Base-by-base conservation (phyloP, 176 grass and related monocot species). In the Avena insularis region DNA sequence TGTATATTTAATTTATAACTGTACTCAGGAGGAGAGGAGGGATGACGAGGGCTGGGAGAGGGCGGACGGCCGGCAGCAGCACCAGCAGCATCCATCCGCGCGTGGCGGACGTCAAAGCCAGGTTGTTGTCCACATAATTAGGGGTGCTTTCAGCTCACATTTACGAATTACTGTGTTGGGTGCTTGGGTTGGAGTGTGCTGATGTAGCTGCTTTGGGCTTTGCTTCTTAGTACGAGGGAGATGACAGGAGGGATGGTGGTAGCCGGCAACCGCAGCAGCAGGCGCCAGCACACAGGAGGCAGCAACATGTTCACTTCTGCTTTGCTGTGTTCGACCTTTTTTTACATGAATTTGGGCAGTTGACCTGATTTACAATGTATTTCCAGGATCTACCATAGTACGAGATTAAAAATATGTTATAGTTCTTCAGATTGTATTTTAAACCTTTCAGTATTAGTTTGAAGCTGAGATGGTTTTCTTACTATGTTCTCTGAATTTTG, bases 281-380 rank as follows among this genome's bases (percentile, higher is more conserved):
- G 54, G 59, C 60, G 33, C 86, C 61, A 9, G 81, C 70, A 13
- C 9, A 71, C 82, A 62, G 82, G 60, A 77, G 63, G 82, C 90
- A 91, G 17, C 82, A 85, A 21, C 82, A 85, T 86, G 90, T 91
- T 90, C 78, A 54, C n/a, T 75, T 74, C 21, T 68, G 25, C 12
- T 45, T 50, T 74, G 29, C n/a, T 40, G 14, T 23, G 80, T 70
- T 83, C 2, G 3, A 59, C 2, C 20, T 84, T 23, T 29, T 68
- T 33, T 35, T 35, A 45, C 40, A 36, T 46, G 23, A 67, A 66
- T 23, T 14, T 70, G 69, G 47, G 40, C 21, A 80, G 38, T 74
- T 75, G 50, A 47, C 43, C 13, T 59, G 12, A 50, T 79, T 75
- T 67, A 65, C 25, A 33, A 0, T 54, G 13, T 76, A 14, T 55